These are phyloP conservation scores for Trametes gibbosa DNA, from an alignment of 768 basidiomycete species.

Conservation along the genomic window DNA sequence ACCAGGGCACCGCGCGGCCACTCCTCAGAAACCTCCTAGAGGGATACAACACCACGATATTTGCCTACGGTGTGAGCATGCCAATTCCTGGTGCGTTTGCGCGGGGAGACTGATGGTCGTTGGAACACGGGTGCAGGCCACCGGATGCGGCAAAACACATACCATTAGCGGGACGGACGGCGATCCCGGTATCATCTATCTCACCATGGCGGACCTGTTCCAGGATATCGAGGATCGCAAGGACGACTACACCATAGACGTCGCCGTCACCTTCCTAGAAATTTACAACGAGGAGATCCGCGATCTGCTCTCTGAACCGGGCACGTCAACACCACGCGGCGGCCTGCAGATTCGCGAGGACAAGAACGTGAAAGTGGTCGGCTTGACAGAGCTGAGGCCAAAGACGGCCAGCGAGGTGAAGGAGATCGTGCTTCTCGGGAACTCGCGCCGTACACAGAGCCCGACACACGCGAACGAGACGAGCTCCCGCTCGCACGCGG, in stretches of 20 bases:
- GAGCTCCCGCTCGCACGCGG: conserved; percentile 96
- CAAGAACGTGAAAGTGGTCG: conserved; percentile 86
- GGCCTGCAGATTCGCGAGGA: conserved; percentile 94
- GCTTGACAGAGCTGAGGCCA: conserved; percentile 80
- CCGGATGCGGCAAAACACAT: conserved; percentile 99
- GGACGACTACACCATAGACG: conserved; percentile 83
- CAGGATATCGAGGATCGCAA: conserved; percentile 84
- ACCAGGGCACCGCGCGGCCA: conserved; percentile 81
- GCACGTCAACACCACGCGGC: conserved; percentile 64
- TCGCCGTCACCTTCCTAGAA: conserved; percentile 94
- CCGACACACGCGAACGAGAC: conserved; percentile 96
- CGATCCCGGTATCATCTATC: conserved; percentile 93
- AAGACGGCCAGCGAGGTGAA: conserved; percentile 90
- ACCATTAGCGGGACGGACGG: conserved; percentile 91
- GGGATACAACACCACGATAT: conserved; percentile 96
- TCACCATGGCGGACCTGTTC: conserved; percentile 97
- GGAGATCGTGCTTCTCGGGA: conserved; percentile 86
- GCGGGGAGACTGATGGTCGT: neutral
- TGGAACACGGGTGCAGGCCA: conserved; percentile 60
- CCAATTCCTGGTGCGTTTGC: neutral
- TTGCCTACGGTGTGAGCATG: conserved; percentile 90
- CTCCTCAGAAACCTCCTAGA: conserved; percentile 83
- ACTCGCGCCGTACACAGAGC: conserved; percentile 84
- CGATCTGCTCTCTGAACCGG: conserved; percentile 82
- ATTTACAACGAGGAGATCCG: conserved; percentile 99